These are phyloP conservation scores for Sorghum bicolor DNA, from an alignment of 176 grass and related monocot species.

Conservation along the genomic window Sorghum_bicolor_NCBIv3 NC_012879.2:54907001-54907500, in stretches of 20 bases:
- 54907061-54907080: constrained; percentile 82
- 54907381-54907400: constrained; percentile 46
- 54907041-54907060: constrained; percentile 90
- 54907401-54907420: constrained; percentile 72
- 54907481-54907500: neutral
- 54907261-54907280: constrained; percentile 19
- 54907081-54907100: constrained; percentile 77
- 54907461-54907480: neutral
- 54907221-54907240: constrained; percentile 49
- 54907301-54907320: constrained; percentile 49
- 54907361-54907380: constrained; percentile 71
- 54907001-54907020: constrained; percentile 84
- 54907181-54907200: constrained; percentile 73
- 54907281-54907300: constrained; percentile 43
- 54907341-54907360: constrained; percentile 23
- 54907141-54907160: constrained; percentile 98
- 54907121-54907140: constrained; percentile 98
- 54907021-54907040: constrained; percentile 60
- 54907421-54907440: constrained; percentile 23
- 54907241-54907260: constrained; percentile 71
- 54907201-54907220: constrained; percentile 47
- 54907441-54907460: neutral
- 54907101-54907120: constrained; percentile 71
- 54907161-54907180: constrained; percentile 95
- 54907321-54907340: constrained; percentile 34